Percentiles rank a stretch among this genome's conserved stretches.
These are phyloP conservation scores for Cercospora citrullina DNA, from an alignment of 2,329 filamentous ascomycete genomes.

Conservation along the genomic window DNA sequence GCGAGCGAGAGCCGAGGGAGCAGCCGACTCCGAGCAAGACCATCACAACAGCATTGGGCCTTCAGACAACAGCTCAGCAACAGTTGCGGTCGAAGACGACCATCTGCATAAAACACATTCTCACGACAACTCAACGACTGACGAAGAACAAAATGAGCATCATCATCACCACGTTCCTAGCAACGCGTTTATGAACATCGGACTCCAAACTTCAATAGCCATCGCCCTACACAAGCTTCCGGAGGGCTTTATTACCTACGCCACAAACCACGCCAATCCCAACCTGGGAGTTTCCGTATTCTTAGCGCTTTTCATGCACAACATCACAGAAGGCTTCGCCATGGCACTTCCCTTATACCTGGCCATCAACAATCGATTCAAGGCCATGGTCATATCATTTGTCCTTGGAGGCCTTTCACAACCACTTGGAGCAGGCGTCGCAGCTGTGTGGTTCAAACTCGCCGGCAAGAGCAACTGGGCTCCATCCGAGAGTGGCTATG, in stretches of 20 bases:
- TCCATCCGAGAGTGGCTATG: slow-evolving; percentile 64
- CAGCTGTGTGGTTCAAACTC: slow-evolving; percentile 81
- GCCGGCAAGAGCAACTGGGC: slow-evolving; percentile 54
- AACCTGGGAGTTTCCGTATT: slow-evolving; percentile 87
- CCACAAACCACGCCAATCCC: slow-evolving; percentile 94
- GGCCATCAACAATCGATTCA: slow-evolving; percentile 74
- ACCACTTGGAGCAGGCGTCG: slow-evolving; percentile 79
- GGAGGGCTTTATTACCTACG: slow-evolving; percentile 84
- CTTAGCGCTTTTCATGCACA: slow-evolving; percentile 94
- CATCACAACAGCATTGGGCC: slow-evolving; percentile 15
- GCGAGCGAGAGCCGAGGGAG: slow-evolving; percentile 19
- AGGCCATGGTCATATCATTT: slow-evolving; percentile 81
- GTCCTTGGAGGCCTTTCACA: slow-evolving; percentile 84
- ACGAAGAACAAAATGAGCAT: slow-evolving; percentile 30
- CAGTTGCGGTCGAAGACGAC: slow-evolving; percentile 9
- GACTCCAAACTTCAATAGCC: slow-evolving; percentile 92
- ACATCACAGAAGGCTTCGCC: slow-evolving; percentile 95
- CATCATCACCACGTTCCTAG: slow-evolving; percentile 95
- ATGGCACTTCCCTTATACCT: slow-evolving; percentile 92
- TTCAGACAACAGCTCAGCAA: slow-evolving; percentile 26
- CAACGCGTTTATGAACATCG: slow-evolving; percentile 90
- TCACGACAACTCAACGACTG: slow-evolving; percentile 18
- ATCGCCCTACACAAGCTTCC: slow-evolving; percentile 96
- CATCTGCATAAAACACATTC: slow-evolving; percentile 24
- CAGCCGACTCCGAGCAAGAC: slow-evolving; percentile 10